A percentile compares a stretch with the other conserved stretches of the same genome.
Conservation (phyloP, 2,329 filamentous ascomycete genomes). For the Xylaria multiplex region DNA sequence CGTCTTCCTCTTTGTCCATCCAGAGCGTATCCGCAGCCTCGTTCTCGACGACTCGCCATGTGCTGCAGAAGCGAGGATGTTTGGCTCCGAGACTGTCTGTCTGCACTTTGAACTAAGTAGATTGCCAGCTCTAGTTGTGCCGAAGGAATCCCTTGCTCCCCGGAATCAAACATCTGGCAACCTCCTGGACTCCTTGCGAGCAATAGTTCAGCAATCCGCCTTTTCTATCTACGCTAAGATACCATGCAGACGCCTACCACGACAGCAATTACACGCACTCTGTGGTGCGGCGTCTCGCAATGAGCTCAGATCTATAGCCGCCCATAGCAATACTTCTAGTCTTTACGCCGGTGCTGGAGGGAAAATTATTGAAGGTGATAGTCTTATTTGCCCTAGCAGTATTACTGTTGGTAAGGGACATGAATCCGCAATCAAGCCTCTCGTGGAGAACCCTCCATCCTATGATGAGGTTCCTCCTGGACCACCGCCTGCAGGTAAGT, state of each 20-base stretch:
- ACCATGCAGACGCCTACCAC: conserved; percentile 28
- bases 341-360: conserved; percentile 35
- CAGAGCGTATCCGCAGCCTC: conserved; percentile 33
- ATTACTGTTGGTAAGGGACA: conserved; percentile 10
- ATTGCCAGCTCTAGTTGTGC: conserved; percentile 33
- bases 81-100: conserved; percentile 34
- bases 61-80: conserved; percentile 18
- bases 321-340: conserved; percentile 30
- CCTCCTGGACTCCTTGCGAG: conserved; percentile 33
- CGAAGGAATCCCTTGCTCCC: conserved; percentile 31
- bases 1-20: conserved; percentile 34
- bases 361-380: conserved; percentile 31
- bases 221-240: conserved; percentile 34
- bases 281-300: conserved; percentile 33
- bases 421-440: conserved; percentile 24
- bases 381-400: conserved; percentile 12
- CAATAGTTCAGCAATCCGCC: conserved; percentile 28
- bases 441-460: conserved; percentile 33
- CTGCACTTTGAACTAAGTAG: conserved; percentile 34
- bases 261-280: conserved; percentile 31
- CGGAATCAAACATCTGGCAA: conserved; percentile 35
- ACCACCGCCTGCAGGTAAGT: conserved; percentile 30
- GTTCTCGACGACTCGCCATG: conserved; percentile 32
- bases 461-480: conserved; percentile 33
- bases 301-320: conserved; percentile 30